A percentile compares a stretch with the other conserved stretches of the same genome.
phyloP scores from a whole-genome alignment of 2,329 filamentous ascomycete genomes.

The Colletotrichum gloeosporioides region DNA sequence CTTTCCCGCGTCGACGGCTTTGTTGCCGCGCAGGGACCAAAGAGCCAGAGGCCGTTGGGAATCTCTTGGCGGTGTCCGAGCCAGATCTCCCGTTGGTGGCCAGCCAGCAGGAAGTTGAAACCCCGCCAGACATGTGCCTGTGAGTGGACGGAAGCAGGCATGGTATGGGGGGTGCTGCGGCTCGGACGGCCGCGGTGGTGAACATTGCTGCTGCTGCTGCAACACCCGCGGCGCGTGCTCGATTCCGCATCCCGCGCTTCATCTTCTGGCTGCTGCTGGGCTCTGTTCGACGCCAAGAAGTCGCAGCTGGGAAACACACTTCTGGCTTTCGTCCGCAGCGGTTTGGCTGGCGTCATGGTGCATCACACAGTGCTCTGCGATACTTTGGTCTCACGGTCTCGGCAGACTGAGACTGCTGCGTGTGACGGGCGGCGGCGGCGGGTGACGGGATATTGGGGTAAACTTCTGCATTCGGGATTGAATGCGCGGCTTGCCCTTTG shows the following conservation, averaged over 20 bases:
- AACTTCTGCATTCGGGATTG: neutral
- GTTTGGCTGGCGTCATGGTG: slow-evolving; percentile 2
- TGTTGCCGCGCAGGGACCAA: neutral
- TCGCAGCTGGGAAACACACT: neutral
- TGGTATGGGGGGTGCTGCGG: neutral
- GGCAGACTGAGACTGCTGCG: neutral
- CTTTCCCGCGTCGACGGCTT: neutral
- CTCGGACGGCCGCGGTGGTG: neutral
- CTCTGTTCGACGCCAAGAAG: neutral
- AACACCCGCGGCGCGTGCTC: neutral
- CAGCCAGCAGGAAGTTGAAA: neutral
- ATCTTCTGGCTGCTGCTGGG: neutral
- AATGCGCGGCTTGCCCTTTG: neutral
- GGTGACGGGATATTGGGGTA: neutral
- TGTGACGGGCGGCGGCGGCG: neutral
- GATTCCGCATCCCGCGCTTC: neutral
- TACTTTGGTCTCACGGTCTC: neutral
- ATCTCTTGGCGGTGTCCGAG: slow-evolving; percentile 20
- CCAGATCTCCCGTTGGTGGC: neutral
- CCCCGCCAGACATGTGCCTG: neutral
- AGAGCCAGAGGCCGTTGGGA: neutral
- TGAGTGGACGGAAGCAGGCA: neutral
- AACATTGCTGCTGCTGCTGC: neutral
- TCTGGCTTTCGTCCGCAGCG: neutral
- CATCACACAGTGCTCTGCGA: neutral